A percentile compares a stretch with the other conserved stretches of the same genome.
Evolutionary conservation across 2,329 filamentous ascomycete genomes (phyloP).

Genomic region (Parastagonospora nodorum): DNA sequence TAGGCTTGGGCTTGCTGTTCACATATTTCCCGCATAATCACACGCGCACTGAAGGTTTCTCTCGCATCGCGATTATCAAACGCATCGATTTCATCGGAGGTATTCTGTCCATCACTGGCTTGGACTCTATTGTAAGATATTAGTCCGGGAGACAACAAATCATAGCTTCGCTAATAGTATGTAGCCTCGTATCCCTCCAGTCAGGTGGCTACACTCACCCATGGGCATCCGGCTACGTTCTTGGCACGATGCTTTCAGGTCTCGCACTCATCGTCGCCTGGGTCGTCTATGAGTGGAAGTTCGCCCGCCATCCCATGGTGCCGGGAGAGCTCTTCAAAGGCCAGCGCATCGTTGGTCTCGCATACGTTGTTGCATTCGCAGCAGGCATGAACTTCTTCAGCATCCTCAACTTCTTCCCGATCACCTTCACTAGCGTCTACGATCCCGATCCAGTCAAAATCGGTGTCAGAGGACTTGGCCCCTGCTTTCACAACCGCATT

Average conservation of each 20-base stretch:
- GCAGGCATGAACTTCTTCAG: slow-evolving; percentile 42
- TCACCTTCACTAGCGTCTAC: slow-evolving; percentile 36
- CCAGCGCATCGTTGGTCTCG: slow-evolving; percentile 38
- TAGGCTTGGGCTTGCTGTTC: slow-evolving; percentile 34
- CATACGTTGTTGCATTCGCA: slow-evolving; percentile 42
- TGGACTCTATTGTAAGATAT: slow-evolving; percentile 36
- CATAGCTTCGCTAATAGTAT: slow-evolving; percentile 15
- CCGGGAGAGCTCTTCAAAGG: slow-evolving; percentile 43
- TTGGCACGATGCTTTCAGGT: slow-evolving; percentile 45
- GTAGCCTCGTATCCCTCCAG: slow-evolving; percentile 47
- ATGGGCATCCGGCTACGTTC: slow-evolving; percentile 46
- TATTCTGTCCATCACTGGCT: slow-evolving; percentile 36
- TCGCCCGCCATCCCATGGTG: slow-evolving; percentile 47
- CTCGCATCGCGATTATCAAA: slow-evolving; percentile 34
- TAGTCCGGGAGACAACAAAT: not conserved
- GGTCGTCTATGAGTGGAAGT: slow-evolving; percentile 46
- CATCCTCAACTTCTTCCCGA: slow-evolving; percentile 39
- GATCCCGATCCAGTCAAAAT: slow-evolving; percentile 36
- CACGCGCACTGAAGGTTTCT: slow-evolving; percentile 39
- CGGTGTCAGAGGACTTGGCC: slow-evolving; percentile 36
- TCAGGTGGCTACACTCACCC: slow-evolving; percentile 47
- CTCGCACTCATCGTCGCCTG: slow-evolving; percentile 41
- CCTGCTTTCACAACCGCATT: slow-evolving; percentile 31
- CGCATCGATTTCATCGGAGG: slow-evolving; percentile 40
- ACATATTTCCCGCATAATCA: slow-evolving; percentile 42